These are phyloP conservation scores for Trichoderma polysporum DNA, from an alignment of 2,329 filamentous ascomycete genomes.

Conservation along the genomic window DNA sequence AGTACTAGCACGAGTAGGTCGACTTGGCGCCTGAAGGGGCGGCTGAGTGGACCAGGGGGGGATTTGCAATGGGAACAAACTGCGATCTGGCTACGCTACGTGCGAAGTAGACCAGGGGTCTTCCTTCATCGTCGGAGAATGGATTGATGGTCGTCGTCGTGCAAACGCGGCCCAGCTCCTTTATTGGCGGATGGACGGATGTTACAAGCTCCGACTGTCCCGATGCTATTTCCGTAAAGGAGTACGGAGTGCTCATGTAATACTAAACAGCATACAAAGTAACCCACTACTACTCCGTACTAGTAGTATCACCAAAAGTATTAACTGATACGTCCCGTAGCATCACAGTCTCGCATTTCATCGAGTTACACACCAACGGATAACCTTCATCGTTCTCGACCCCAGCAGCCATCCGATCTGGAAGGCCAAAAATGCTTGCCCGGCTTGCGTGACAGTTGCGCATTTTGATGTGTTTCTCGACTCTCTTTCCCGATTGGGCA, in stretches of 20 bases:
- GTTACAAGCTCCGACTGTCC: not conserved
- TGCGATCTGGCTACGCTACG: not conserved
- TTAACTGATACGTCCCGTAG: not conserved
- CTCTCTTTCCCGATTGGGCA: constrained; percentile 1
- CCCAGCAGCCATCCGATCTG: not conserved
- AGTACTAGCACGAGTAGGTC: too few relatives aligned
- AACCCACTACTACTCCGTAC: too few relatives aligned
- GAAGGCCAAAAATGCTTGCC: not conserved
- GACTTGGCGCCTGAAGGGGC: too few relatives aligned
- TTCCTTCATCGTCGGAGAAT: not conserved
- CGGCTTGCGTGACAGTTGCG: not conserved
- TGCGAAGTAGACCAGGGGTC: not conserved
- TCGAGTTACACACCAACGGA: not conserved
- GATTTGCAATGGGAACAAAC: not conserved
- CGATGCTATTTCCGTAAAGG: not conserved
- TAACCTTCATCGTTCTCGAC: not conserved
- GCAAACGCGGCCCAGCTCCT: constrained; percentile 4
- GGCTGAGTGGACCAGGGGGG: constrained; percentile 1
- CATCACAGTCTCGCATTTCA: not conserved
- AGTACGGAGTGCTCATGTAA: not conserved
- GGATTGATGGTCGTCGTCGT: not conserved
- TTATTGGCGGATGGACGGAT: not conserved
- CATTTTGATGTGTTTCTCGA: not conserved
- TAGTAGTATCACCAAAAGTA: not conserved
- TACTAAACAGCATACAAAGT: too few relatives aligned